Evolutionary conservation across 306 rosid species (phyloP), one percentile per base, ranked within the genome.

Genomic region (Corylus americana): DNA sequence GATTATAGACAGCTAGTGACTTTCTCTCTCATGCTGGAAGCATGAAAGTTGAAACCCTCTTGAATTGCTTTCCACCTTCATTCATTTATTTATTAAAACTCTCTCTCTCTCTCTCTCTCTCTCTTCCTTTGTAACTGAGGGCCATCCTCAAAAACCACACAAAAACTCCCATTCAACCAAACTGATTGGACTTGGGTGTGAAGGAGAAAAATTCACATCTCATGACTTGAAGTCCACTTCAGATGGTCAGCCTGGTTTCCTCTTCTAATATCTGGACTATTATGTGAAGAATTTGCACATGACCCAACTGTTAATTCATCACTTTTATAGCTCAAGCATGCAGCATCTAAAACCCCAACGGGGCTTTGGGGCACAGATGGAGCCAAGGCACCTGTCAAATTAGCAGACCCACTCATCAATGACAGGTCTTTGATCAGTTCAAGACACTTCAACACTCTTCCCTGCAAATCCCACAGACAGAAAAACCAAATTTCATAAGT

Each of bases 361-460:
- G 96, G 96, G 74, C 99, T 95, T 77, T 88, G 92, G 49, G 99
- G 97, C 70, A 86, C 77, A 11, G 80, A 81, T 66, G 91, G 29
- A 44, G 77, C 83, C 1, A 82, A 67, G 71, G 76, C 35, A 11
- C 78, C 83, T 55, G 53, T 80, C 62, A 81, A 72, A 88, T 85
- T 74, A 59, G 67, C 39, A 20, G 87, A 68, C 20, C 74, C 70
- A 68, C 73, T 71, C 17, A 76, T 70, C 87, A 86, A 75, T 29
- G 82, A 73, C 48, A 89, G 78, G 61, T 84, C 88, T 72, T 77
- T 85, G 1, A 92, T 83, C 92, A 89, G 62, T 67, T 85, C 89
- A 79, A 92, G 48, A 81, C 97, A 92, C 84, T 92, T 91, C 88
- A 91, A 59, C 74, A 88, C 88, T 81, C 88, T 92, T 31, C 63